Evolutionary conservation across 1,284 basidiomycete genomes (phyloP), one percentile per base, ranked within the genome.

Genomic region (Sanghuangporus sanghuang): DNA sequence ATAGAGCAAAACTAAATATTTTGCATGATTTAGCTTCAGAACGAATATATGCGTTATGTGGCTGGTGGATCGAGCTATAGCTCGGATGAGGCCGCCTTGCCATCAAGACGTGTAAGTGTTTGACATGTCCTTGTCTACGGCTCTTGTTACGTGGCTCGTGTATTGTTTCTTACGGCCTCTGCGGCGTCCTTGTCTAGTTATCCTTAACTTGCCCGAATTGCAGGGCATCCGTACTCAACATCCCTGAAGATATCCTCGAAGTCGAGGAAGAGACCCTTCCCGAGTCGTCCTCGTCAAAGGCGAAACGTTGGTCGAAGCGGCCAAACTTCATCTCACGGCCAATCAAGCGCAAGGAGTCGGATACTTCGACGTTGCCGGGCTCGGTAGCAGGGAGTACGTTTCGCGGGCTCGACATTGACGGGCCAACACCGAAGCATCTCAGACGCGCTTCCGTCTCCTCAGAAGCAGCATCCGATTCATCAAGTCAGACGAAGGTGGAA

Each of bases 391-490:
- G 36, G 2, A 40, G 36, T 18, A 14, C 62, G 5, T 59, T 63
- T 40, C 57, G 39, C 21, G 40, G 62, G 23, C 21, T 44, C 9
- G 57, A 54, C 14, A 12, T 53, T 32, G 58, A 60, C 23, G 35
- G 39, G 16, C 18, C 27, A n/a, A 36, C 62, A 9, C 36, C 38
- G 12, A 80, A 73, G 1, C 93, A 67, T 95, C 93, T 73, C 96
- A 95, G 3, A 87, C 85, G 59, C 95, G 78, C 73, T 86, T 92
- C 64, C 95, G 79, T 73, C 87, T 92, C 64, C 93, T 96, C 69
- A 93, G 86, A 57, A 38, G 53, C 50, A 96, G 80, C 71, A 95
- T 95, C 64, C 85, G 81, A 52, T 96, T 81, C 16, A 94, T 81
- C 63, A 88, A 85, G 68, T 91, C 64, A 65, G 27, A 65, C 64